Conservation (phyloP, 2,329 filamentous ascomycete genomes). For the Magnaporthiopsis rhizophila region DNA sequence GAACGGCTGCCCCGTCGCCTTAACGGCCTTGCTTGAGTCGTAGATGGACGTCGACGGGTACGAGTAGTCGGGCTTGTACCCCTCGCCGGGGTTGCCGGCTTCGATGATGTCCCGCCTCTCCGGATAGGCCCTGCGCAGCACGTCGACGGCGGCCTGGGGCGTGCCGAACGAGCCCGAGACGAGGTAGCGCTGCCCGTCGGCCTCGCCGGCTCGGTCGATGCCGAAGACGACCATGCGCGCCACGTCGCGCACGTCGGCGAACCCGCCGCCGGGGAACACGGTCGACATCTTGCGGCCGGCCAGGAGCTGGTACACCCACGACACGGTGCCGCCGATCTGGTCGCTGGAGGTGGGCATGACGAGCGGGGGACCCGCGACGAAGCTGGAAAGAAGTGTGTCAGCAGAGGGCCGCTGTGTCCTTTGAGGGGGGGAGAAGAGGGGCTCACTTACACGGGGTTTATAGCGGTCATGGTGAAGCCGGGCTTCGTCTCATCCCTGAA, state of each 20-base stretch:
- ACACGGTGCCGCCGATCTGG: constrained; percentile 25
- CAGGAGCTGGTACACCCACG: constrained; percentile 25
- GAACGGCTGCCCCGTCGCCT: constrained; percentile 22
- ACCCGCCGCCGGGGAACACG: constrained; percentile 15
- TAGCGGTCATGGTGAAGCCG: constrained; percentile 26
- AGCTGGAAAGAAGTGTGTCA: constrained; percentile 12
- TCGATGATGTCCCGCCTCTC: constrained; percentile 25
- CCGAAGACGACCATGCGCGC: constrained; percentile 29
- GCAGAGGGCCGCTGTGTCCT: too few relatives aligned
- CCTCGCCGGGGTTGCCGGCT: constrained; percentile 28
- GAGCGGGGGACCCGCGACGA: constrained; percentile 32
- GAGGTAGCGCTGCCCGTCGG: constrained; percentile 34
- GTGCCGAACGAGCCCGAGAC: constrained; percentile 22
- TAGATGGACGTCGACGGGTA: constrained; percentile 12
- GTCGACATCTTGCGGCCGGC: constrained; percentile 21
- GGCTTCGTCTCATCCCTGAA: constrained; percentile 27
- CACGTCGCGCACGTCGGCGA: constrained; percentile 37
- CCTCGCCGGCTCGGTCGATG: constrained; percentile 24
- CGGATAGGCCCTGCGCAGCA: constrained; percentile 29
- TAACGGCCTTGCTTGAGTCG: constrained; percentile 20
- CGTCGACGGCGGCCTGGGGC: constrained; percentile 31
- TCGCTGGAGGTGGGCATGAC: constrained; percentile 20
- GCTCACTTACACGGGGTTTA: constrained; percentile 27
- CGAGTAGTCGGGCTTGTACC: constrained; percentile 23
- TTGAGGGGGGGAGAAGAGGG: too few relatives aligned